Evolutionary conservation across 352 stramenopile species (phyloP).

Genomic region (Pythium pyrilobum): DNA sequence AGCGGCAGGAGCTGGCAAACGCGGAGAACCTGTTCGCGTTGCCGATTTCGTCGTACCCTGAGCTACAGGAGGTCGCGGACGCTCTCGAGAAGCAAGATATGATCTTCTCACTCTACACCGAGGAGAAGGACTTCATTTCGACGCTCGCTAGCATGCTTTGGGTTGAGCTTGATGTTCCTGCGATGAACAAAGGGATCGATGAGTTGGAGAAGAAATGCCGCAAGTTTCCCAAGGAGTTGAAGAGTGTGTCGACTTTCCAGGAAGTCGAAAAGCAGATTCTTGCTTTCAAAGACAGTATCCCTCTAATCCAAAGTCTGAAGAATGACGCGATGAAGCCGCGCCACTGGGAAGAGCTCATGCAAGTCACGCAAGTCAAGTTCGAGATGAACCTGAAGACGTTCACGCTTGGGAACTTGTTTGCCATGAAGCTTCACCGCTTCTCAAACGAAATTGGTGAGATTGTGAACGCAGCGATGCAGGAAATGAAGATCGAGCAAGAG

Average conservation of each 20-base stretch:
- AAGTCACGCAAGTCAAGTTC: slow-evolving; percentile 87
- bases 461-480: slow-evolving; percentile 91
- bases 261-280: slow-evolving; percentile 89
- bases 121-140: slow-evolving; percentile 93
- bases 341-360: slow-evolving; percentile 90
- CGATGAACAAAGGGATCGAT: slow-evolving; percentile 90
- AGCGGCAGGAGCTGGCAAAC: slow-evolving; percentile 88
- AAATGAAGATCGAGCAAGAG: slow-evolving; percentile 93
- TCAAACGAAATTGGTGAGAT: slow-evolving; percentile 90
- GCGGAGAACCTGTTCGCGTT: slow-evolving; percentile 93
- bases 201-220: slow-evolving; percentile 91
- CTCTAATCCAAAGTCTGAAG: slow-evolving; percentile 92
- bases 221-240: slow-evolving; percentile 90
- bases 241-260: slow-evolving; percentile 87
- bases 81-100: slow-evolving; percentile 85
- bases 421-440: slow-evolving; percentile 91
- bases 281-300: slow-evolving; percentile 93
- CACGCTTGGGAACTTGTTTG: slow-evolving; percentile 89
- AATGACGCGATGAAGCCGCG: slow-evolving; percentile 92
- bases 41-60: slow-evolving; percentile 87
- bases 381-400: slow-evolving; percentile 93
- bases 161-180: slow-evolving; percentile 89
- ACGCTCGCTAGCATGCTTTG: slow-evolving; percentile 88
- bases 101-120: slow-evolving; percentile 90
- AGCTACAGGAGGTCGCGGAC: slow-evolving; percentile 82